phyloP scores from a whole-genome alignment of 2,329 filamentous ascomycete species.

The Onygena corvina region DNA sequence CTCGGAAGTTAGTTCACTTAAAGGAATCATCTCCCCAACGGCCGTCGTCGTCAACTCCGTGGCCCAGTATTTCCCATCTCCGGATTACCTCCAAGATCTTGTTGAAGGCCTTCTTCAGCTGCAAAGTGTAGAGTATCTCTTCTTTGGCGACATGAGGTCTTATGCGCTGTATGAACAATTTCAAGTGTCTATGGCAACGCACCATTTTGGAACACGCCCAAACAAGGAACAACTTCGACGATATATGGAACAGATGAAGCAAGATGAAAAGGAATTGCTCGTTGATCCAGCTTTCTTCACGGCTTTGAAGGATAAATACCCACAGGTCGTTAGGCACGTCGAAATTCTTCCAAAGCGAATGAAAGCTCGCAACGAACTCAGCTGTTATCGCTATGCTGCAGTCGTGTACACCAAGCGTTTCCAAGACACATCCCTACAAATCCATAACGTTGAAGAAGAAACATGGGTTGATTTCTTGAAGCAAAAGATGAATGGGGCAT shows the following conservation, averaged over 20 bases:
- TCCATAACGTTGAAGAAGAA: background rate
- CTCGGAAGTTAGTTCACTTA: background rate
- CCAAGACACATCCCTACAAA: background rate
- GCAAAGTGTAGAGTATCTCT: background rate
- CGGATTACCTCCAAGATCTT: background rate
- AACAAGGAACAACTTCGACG: background rate
- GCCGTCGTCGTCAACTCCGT: conserved; percentile 10
- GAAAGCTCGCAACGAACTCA: conserved; percentile 10
- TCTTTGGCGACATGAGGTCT: conserved; percentile 11
- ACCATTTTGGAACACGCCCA: background rate
- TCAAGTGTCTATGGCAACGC: background rate
- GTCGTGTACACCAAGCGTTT: background rate
- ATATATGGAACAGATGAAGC: conserved; percentile 2
- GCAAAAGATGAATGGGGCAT: background rate
- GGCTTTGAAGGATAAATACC: background rate
- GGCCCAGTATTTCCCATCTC: conserved; percentile 10
- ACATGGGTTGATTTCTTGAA: conserved; percentile 1
- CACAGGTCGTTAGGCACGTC: conserved; percentile 1
- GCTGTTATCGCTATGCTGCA: conserved; percentile 10
- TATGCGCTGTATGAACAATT: conserved; percentile 9
- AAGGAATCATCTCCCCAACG: background rate
- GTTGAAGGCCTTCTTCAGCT: conserved; percentile 2
- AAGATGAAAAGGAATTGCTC: conserved; percentile 6
- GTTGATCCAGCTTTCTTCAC: conserved; percentile 9
- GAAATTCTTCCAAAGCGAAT: conserved; percentile 10